Percentiles rank a stretch among this genome's conserved stretches.
phyloP scores from a whole-genome alignment of 108 stramenopile genomes.

The Epipyxis sp. region DNA sequence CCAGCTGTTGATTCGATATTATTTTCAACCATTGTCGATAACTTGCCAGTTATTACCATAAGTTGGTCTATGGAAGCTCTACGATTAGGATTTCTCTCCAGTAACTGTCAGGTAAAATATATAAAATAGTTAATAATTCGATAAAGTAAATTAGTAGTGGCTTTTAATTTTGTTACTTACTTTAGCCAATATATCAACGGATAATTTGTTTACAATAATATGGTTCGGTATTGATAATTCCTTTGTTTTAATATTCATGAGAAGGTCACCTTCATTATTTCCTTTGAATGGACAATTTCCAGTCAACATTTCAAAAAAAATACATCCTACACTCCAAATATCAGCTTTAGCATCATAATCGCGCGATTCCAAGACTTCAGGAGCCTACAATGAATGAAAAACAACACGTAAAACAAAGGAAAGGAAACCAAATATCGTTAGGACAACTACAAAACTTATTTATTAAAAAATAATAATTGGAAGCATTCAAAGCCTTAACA shows the following conservation, averaged over 20 bases:
- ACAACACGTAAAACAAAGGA: background rate
- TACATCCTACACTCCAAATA: constrained; percentile 93
- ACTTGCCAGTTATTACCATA: background rate
- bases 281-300: constrained; percentile 49
- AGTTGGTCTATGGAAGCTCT: background rate
- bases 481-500: no score
- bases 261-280: background rate
- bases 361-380: constrained; percentile 70
- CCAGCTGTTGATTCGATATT: no score
- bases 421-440: no score
- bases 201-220: background rate
- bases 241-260: constrained; percentile 13
- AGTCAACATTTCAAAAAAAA: constrained; percentile 92
- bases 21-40: background rate
- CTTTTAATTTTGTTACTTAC: background rate
- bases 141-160: background rate
- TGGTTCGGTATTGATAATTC: constrained; percentile 2
- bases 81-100: background rate
- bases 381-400: constrained; percentile 55
- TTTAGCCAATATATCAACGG: background rate
- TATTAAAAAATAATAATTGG: no score
- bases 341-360: constrained; percentile 95
- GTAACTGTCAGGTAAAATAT: background rate
- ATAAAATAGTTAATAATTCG: background rate
- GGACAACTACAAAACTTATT: no score